phyloP scores from a whole-genome alignment of 2,329 filamentous ascomycete species.

The Diaporthe eres region DNA sequence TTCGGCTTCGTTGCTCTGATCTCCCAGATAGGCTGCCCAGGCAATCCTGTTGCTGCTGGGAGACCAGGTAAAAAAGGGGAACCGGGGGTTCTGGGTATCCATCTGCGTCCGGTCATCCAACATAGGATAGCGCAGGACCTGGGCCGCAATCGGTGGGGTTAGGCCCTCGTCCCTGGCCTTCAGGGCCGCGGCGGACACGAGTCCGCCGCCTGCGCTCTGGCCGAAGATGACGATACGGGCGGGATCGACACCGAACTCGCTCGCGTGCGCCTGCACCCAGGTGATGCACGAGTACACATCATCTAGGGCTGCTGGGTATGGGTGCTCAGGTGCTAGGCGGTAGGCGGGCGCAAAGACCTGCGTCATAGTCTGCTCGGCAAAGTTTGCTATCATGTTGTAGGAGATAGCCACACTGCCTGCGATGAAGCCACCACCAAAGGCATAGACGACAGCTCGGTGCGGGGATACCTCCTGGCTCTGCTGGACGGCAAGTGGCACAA shows the following conservation, averaged over 20 bases:
- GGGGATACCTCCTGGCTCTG: constrained; percentile 24
- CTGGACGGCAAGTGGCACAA: constrained; percentile 41
- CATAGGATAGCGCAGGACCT: constrained; percentile 55
- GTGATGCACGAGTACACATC: constrained; percentile 52
- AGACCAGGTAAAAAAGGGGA: constrained; percentile 16
- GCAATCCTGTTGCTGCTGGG: constrained; percentile 13
- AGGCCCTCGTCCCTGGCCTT: constrained; percentile 54
- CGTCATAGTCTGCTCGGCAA: constrained; percentile 41
- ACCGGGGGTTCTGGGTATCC: background rate
- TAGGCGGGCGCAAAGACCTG: constrained; percentile 59
- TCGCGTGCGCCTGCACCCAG: constrained; percentile 52
- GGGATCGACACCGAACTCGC: constrained; percentile 45
- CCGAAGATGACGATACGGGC: constrained; percentile 47
- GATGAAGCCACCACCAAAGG: constrained; percentile 50
- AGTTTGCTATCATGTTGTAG: constrained; percentile 39
- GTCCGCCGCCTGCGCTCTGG: constrained; percentile 47
- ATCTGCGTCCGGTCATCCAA: constrained; percentile 52
- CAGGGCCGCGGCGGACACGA: constrained; percentile 52
- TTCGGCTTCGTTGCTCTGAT: background rate
- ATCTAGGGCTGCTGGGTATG: constrained; percentile 59
- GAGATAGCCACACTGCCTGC: constrained; percentile 43
- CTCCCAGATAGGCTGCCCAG: background rate
- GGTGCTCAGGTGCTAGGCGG: constrained; percentile 63
- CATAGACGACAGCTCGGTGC: constrained; percentile 44
- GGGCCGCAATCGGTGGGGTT: constrained; percentile 50